Evolutionary conservation across 441 rosid genomes (phyloP).

Genomic region (Arabidopsis hybrid): DNA sequence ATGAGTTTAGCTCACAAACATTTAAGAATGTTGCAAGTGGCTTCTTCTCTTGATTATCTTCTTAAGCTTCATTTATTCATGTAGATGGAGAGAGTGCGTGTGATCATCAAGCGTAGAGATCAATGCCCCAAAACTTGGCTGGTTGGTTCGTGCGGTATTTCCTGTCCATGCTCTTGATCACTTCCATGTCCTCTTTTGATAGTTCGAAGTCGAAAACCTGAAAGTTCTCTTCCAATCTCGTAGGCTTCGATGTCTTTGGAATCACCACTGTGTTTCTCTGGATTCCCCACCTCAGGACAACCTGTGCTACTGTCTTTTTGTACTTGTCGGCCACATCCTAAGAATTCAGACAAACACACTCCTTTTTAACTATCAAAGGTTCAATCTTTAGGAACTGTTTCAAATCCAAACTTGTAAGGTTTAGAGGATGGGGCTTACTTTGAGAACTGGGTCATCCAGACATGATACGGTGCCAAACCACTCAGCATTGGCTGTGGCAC

Average conservation of each 20-base stretch:
- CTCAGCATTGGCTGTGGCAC: constrained; percentile 77
- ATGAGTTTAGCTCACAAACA: constrained; percentile 15
- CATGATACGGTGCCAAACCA: constrained; percentile 83
- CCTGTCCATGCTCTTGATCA: constrained; percentile 66
- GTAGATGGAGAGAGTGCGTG: background rate
- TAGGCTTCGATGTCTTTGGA: constrained; percentile 78
- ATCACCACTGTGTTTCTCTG: constrained; percentile 82
- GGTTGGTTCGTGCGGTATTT: constrained; percentile 80
- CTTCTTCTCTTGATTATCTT: constrained; percentile 15
- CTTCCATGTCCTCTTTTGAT: constrained; percentile 77
- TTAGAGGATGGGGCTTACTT: constrained; percentile 50
- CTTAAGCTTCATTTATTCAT: constrained; percentile 26
- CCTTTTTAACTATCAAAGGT: constrained; percentile 4
- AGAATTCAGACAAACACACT: background rate
- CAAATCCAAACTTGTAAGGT: constrained; percentile 14
- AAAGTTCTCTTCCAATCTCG: constrained; percentile 79
- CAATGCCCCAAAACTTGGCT: constrained; percentile 87
- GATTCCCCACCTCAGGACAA: constrained; percentile 86
- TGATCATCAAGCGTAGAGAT: constrained; percentile 70
- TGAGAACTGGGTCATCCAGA: constrained; percentile 79
- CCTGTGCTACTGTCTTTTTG: constrained; percentile 79
- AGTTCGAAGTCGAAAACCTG: constrained; percentile 74
- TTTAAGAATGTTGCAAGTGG: constrained; percentile 10
- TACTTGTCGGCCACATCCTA: constrained; percentile 81
- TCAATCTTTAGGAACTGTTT: background rate